Conservation (phyloP, 441 rosid species). For the Monsonia emarginata region DNA sequence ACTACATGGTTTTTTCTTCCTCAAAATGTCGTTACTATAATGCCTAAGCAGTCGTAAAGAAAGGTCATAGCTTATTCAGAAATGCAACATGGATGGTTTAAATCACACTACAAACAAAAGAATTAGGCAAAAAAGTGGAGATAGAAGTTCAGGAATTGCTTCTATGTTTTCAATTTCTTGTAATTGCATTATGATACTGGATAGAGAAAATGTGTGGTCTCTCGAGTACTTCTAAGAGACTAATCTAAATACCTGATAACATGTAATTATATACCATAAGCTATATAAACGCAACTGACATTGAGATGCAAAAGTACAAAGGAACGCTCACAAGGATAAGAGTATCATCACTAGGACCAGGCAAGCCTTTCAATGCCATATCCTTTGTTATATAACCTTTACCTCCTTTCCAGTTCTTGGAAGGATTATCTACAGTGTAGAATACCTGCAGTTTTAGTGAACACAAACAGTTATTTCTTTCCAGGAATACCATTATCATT, state of each 20-base stretch:
- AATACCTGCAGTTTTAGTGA: constrained; percentile 39
- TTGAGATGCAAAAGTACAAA: constrained; percentile 6
- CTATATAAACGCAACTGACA: not conserved
- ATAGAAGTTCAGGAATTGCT: not conserved
- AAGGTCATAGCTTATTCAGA: not conserved
- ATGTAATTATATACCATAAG: not conserved
- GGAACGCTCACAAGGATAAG: constrained; percentile 64
- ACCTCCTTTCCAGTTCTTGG: constrained; percentile 92
- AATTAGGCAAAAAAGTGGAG: not conserved
- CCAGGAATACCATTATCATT: not conserved
- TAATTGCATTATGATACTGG: not conserved
- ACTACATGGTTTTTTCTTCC: no score
- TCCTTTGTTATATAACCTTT: constrained; percentile 71
- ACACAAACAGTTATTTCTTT: not conserved
- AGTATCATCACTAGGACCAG: constrained; percentile 63
- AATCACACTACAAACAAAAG: not conserved
- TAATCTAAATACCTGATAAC: constrained; percentile 1
- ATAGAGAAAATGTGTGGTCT: not conserved
- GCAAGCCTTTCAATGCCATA: constrained; percentile 71
- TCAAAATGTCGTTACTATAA: no score
- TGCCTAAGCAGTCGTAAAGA: no score
- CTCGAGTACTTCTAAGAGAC: not conserved
- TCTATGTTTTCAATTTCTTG: not conserved
- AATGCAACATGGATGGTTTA: not conserved
- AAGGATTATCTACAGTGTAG: constrained; percentile 78